Base-by-base conservation (phyloP, 2,329 filamentous ascomycete genomes). In the Fusarium ambrosium region DNA sequence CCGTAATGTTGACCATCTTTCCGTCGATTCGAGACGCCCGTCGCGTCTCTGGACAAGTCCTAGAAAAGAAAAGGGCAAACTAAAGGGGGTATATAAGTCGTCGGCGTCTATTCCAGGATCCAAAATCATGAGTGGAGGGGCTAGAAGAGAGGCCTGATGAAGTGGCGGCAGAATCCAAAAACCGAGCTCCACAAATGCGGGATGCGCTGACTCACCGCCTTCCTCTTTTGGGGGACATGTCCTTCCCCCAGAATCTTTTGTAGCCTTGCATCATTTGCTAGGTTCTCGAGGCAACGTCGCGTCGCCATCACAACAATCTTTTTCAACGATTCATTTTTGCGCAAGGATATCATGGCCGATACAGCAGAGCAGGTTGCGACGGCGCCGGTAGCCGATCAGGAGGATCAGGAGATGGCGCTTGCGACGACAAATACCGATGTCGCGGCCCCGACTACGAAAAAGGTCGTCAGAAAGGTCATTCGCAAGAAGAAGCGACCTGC, bases 1-100 rank as follows among this genome's bases (percentile, higher is more conserved):
- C 97, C 77, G 97, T 98, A 78, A 99, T 99, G 88, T 98, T 98
- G 85, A 98, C 97, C 97, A 99, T 99, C 80, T 86, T 89, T 84
- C 66, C 74, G 74, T 71, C 67, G 72, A 71, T 80, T 80, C 43
- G 64, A 78, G 63, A 73, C 76, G 75, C 68, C 70, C 4, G 66
- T 66, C 70, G 70, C 77, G 77, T 60, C 76, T 74, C 67, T 68
- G 43, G 51, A 71, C 64, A 67, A 63, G 63, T n/a, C n/a, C 58
- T 16, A 24, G 32, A 14, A 71, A 71, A 53, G 11, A 61, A 69
- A 66, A 61, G 29, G 29, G 43, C 2, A 6, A 69, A 71, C 43
- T 48, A 69, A 63, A 56, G 58, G 69, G 39, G 43, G 61, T 70
- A 67, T 63, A 65, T 63, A 65, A 74, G 29, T 70, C 62, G 66